Conservation (phyloP, 1,284 basidiomycete species). For the Athelia sp. region DNA sequence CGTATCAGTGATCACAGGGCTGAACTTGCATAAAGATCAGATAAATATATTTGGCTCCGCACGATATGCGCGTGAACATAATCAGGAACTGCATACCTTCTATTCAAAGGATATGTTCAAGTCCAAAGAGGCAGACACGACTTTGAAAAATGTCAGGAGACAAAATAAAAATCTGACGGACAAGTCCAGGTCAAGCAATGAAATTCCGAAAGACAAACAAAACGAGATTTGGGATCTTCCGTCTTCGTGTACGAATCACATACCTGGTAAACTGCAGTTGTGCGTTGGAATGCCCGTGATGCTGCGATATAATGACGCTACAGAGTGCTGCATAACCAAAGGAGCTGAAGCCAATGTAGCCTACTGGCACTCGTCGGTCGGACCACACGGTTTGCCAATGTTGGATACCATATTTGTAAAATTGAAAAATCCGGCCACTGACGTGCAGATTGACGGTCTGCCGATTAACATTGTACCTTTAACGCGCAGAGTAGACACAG, state of each 20-base stretch:
- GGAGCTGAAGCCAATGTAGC: slow-evolving; percentile 32
- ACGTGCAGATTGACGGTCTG: slow-evolving; percentile 25
- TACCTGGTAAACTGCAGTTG: slow-evolving; percentile 25
- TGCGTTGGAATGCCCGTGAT: slow-evolving; percentile 37
- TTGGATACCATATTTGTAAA: slow-evolving; percentile 25
- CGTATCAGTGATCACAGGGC: slow-evolving; percentile 27
- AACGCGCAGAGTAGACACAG: neutral
- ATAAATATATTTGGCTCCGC: slow-evolving; percentile 23
- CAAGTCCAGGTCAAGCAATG: neutral
- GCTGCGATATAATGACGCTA: slow-evolving; percentile 30
- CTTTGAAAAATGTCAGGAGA: neutral
- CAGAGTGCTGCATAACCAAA: slow-evolving; percentile 34
- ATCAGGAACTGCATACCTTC: slow-evolving; percentile 16
- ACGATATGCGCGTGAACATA: slow-evolving; percentile 24
- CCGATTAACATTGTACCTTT: slow-evolving; percentile 35
- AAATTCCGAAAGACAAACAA: slow-evolving; percentile 10
- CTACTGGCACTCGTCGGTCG: slow-evolving; percentile 21
- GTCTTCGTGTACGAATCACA: slow-evolving; percentile 13
- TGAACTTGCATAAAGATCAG: slow-evolving; percentile 25
- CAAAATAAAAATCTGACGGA: neutral
- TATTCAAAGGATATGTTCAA: slow-evolving; percentile 17
- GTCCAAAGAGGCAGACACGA: neutral
- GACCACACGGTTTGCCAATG: slow-evolving; percentile 5
- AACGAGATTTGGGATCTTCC: slow-evolving; percentile 23
- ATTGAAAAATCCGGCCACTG: slow-evolving; percentile 17